Evolutionary conservation across 2,329 filamentous ascomycete species (phyloP), one percentile per base, ranked within the genome.

Genomic region (Pestalotiopsis sp.): DNA sequence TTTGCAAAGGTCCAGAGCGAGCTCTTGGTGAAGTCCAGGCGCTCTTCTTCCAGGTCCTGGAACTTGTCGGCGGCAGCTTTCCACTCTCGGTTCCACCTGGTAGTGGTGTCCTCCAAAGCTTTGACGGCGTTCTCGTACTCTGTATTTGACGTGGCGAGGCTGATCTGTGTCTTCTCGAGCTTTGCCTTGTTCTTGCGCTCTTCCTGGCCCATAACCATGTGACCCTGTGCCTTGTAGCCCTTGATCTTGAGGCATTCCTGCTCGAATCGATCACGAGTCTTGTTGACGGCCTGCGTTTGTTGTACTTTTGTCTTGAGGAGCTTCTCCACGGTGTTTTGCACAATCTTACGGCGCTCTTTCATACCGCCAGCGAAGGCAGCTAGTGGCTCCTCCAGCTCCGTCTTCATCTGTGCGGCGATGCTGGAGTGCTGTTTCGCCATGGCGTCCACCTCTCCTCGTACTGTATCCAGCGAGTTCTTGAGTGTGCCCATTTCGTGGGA

Each of bases 191-290:
- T 99, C 83, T 97, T 98, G 36, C 96, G 90, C 83, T 99, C 96
- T 79, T 99, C 96, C 75, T 99, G 96, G 14, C 96, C 96, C 96
- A 99, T 99, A 69, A 99, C 96, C 96, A 99, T 99, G 79, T 99
- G 97, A 11, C 96, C 96, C 81, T 99, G 96, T 4, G 97, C 96
- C 4, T 99, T 89, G 78, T 99, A 99, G 52, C 96, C 96, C 82
- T 99, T 99, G 80, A 99, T 98, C 79, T 97, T 96, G 59, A 99
- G 86, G 78, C 95, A 98, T 75, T 99, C 97, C 80, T 99, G 95
- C 81, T 99, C 96, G 79, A 97, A 99, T 64, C 92, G 92, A 81
- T 99, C 96, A 73, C 96, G 89, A 17, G 95, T 93, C 92, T 99
- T 99, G 83, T 98, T 98, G 64, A 98, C 95, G 20, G 89, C 83